Percentiles rank a stretch among this genome's conserved stretches.
These are phyloP conservation scores for Suillus spraguei DNA, from an alignment of 768 basidiomycete species.

Conservation along the genomic window DNA sequence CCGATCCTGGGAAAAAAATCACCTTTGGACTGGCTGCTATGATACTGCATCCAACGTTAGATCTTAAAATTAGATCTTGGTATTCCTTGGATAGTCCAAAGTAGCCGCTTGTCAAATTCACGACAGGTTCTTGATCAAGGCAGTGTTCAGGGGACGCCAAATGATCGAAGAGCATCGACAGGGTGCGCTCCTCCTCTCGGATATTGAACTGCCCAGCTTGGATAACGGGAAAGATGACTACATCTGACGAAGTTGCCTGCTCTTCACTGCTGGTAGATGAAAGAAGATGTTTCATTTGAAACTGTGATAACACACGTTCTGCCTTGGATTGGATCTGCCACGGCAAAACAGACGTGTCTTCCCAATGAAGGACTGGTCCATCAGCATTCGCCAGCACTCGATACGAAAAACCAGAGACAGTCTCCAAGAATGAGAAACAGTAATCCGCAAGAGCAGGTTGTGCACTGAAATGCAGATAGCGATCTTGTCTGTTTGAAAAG, in stretches of 20 bases:
- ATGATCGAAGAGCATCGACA: slow-evolving; percentile 60
- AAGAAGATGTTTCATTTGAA: slow-evolving; percentile 53
- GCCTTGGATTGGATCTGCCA: slow-evolving; percentile 69
- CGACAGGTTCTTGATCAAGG: slow-evolving; percentile 40
- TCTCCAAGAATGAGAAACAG: slow-evolving; percentile 75
- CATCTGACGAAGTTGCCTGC: slow-evolving; percentile 30
- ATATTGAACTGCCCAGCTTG: slow-evolving; percentile 89
- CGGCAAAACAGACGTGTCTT: slow-evolving; percentile 63
- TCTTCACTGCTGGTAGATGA: slow-evolving; percentile 27
- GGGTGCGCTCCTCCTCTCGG: slow-evolving; percentile 77
- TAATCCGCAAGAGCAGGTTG: slow-evolving; percentile 76
- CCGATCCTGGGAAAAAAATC: slow-evolving; percentile 15
- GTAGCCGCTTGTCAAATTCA: slow-evolving; percentile 94
- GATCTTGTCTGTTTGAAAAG: slow-evolving; percentile 94
- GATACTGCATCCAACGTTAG: slow-evolving; percentile 64
- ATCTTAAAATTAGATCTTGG: slow-evolving; percentile 67
- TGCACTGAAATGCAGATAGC: slow-evolving; percentile 75
- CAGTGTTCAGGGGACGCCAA: slow-evolving; percentile 30
- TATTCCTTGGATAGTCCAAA: slow-evolving; percentile 87
- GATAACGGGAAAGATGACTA: slow-evolving; percentile 77
- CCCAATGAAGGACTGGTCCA: slow-evolving; percentile 66
- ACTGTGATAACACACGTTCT: slow-evolving; percentile 50
- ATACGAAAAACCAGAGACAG: slow-evolving; percentile 76
- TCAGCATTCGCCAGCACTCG: slow-evolving; percentile 40
- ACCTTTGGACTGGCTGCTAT: slow-evolving; percentile 90